Evolutionary conservation across 108 stramenopile species (phyloP), one percentile per base, ranked within the genome.

Genomic region (Skeletonema costatum): DNA sequence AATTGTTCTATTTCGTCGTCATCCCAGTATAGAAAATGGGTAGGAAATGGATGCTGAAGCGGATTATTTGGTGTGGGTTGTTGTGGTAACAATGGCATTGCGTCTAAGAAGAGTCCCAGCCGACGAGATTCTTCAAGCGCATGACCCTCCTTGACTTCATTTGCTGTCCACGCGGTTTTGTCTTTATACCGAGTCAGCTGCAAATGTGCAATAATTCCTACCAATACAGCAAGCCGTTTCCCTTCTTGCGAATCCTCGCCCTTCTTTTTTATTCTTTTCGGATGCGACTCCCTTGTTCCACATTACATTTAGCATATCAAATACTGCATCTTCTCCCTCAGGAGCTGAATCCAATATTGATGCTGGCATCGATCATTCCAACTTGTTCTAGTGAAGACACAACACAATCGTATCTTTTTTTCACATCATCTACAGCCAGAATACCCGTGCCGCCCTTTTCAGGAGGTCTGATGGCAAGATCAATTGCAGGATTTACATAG

Each of bases 1-100:
- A 82, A 50, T 3, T 44, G 46, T 68, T 82, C 60, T 17, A 82
- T 48, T 33, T 82, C 81, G 10, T 82, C 81, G 42, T 76, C 75
- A 14, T 70, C 72, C 81, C 81, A 82, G 39, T 76, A 82, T 30
- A 82, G 67, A 73, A 76, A 82, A 60, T 82, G 81, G 17, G 75
- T 82, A 11, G 81, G 81, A 30, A 82, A 82, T 11, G 81, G 81
- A 68, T 82, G 75, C 13, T 38, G 19, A 16, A 14, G 70, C 44
- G 19, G 33, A 8, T 68, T 71, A 64, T 14, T 63, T 70, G 21
- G 10, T 35, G 33, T 6, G 2, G 36, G n/a, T 31, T 51, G 62
- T 19, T 64, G 71, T 0, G 75, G 81, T 31, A 82, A 46, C 7
- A 82, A 60, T 0, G 81, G 81, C 81, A 82, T 82, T n/a, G 81